Evolutionary conservation across 139 green algal genomes (phyloP), one percentile per base, ranked within the genome.

Genomic region (Picochlorum sp.): DNA sequence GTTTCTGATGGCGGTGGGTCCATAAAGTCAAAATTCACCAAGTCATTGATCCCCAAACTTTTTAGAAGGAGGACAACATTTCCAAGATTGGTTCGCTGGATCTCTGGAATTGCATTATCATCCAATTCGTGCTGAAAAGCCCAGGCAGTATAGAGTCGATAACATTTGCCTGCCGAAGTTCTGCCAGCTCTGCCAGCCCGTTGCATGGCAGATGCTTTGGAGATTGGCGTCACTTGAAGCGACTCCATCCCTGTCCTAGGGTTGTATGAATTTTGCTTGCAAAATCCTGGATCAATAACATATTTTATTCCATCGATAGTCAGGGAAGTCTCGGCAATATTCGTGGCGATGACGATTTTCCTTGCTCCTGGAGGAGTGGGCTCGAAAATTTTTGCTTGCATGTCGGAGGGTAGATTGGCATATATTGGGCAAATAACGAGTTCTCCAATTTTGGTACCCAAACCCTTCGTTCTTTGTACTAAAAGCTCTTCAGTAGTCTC

Each of bases 21-120:
- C 92, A 98, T 98, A 82, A 98, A 98, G 77, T 97, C 92, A 69
- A 98, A 98, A 66, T 81, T 74, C 53, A 97, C 73, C 35, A 98
- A 76, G 75, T 98, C 89, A 69, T 97, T 96, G 83, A 98, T 97
- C 64, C 92, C 92, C 74, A 98, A 84, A 30, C 73, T 76, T 73
- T 95, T 99, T 39, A 99, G 80, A 84, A 96, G 84, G 41, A 99
- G 81, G 67, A 96, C 91, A 44, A 98, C 91, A 54, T 93, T 97
- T 57, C 78, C 88, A 14, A 99, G 77, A 68, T 98, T 98, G 35
- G 89, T 96, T 40, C 93, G 75, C 75, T 98, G 90, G 18, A 43
- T 95, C 79, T 97, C 91, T 28, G 91, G 91, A 40, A 96, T 80
- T 5, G 93, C 95, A 79, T 93, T 95, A 53, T 95, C 88, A 33